Percentiles rank a stretch among this genome's conserved stretches.
These are phyloP conservation scores for Russula sp. DNA, from an alignment of 768 basidiomycete genomes.

Conservation along the genomic window DNA sequence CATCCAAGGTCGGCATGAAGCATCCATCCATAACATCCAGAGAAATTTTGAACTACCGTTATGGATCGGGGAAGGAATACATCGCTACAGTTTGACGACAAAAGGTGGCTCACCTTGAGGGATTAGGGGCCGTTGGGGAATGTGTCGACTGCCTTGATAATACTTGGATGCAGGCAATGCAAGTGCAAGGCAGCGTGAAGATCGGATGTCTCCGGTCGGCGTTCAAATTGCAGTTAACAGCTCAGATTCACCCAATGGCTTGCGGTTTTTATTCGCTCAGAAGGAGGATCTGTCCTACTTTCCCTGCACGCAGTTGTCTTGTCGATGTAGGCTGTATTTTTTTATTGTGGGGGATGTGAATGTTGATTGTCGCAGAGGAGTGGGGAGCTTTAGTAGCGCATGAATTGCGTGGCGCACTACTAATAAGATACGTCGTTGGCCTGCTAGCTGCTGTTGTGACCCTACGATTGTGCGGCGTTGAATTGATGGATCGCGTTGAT, in stretches of 20 bases:
- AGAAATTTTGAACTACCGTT: conserved; percentile 13
- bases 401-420: too few species aligned
- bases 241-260: not conserved
- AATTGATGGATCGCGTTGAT: not conserved
- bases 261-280: not conserved
- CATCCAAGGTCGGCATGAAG: conserved; percentile 17
- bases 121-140: conserved; percentile 29
- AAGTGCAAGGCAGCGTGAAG: not conserved
- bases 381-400: not conserved
- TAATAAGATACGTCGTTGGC: too few species aligned
- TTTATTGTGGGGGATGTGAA: not conserved
- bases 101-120: conserved; percentile 54
- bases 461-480: not conserved
- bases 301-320: not conserved
- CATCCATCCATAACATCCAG: conserved; percentile 23
- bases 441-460: too few species aligned
- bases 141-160: not conserved
- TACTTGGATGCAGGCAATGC: not conserved
- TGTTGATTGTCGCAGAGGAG: not conserved
- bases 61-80: not conserved
- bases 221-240: not conserved
- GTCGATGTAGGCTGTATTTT: not conserved
- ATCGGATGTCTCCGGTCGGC: conserved; percentile 15
- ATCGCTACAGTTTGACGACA: conserved; percentile 18
- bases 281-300: not conserved